Conservation (phyloP, 2,329 filamentous ascomycete species). For the Pyrenochaeta sp. region DNA sequence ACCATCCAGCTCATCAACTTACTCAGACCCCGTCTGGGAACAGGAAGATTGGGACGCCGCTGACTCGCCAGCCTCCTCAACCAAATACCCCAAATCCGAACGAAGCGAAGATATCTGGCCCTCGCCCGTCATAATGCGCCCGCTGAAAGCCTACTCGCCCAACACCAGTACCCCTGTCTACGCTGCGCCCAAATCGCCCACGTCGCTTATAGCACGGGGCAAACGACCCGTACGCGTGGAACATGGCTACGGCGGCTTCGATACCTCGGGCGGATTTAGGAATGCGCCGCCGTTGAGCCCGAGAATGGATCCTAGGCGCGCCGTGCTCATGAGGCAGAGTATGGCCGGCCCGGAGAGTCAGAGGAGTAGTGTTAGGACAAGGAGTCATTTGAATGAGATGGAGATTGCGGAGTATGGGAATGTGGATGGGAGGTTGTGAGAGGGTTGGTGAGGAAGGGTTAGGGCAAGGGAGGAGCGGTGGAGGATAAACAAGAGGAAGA, state of each 20-base stretch:
- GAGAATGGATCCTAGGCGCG: slow-evolving; percentile 27
- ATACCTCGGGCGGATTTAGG: slow-evolving; percentile 16
- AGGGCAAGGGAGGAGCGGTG: no score
- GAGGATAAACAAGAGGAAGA: background rate
- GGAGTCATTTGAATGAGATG: slow-evolving; percentile 41
- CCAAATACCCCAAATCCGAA: slow-evolving; percentile 29
- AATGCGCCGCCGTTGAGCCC: slow-evolving; percentile 8
- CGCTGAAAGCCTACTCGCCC: slow-evolving; percentile 17
- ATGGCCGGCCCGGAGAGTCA: slow-evolving; percentile 28
- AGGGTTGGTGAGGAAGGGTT: background rate
- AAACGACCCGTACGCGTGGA: slow-evolving; percentile 26
- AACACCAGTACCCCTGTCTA: background rate
- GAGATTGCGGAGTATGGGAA: slow-evolving; percentile 38
- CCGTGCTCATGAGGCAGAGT: slow-evolving; percentile 33
- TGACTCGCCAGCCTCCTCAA: slow-evolving; percentile 27
- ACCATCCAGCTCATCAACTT: slow-evolving; percentile 26
- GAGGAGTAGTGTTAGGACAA: slow-evolving; percentile 37
- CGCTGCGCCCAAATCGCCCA: slow-evolving; percentile 2
- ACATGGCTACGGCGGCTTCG: slow-evolving; percentile 23
- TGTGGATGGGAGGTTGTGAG: slow-evolving; percentile 24
- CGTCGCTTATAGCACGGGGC: slow-evolving; percentile 17
- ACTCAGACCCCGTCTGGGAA: slow-evolving; percentile 26
- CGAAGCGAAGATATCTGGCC: slow-evolving; percentile 20
- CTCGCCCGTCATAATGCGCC: slow-evolving; percentile 15
- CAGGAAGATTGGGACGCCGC: slow-evolving; percentile 29